Conservation (phyloP, 192 early-diverging fungal species). For the Podila horticola region DNA sequence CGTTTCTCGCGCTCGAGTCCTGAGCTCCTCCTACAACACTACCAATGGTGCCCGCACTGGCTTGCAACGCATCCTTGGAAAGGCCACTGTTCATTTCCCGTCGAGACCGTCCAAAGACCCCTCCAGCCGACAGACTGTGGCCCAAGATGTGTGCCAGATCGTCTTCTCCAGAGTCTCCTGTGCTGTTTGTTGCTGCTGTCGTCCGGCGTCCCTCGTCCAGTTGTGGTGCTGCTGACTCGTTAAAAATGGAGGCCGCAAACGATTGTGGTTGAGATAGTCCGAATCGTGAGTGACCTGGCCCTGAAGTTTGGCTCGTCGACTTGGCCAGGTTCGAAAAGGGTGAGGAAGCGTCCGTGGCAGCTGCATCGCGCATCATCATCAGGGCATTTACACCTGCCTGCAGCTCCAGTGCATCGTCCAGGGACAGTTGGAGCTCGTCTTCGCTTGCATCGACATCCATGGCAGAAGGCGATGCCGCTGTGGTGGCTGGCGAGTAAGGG, state of each 20-base stretch:
- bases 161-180: slow-evolving; percentile 21
- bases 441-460: slow-evolving; percentile 21
- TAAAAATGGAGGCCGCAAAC: background rate
- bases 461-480: background rate
- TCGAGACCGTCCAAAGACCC: slow-evolving; percentile 19
- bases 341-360: background rate
- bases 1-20: background rate
- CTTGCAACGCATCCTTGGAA: slow-evolving; percentile 8
- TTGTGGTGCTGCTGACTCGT: slow-evolving; percentile 1
- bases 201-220: background rate
- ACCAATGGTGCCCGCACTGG: background rate
- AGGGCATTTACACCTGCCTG: slow-evolving; percentile 24
- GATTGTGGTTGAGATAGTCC: background rate
- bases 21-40: background rate
- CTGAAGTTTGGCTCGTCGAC: background rate
- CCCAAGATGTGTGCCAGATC: slow-evolving; percentile 38
- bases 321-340: background rate
- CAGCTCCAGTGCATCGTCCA: slow-evolving; percentile 19
- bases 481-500: slow-evolving; percentile 3
- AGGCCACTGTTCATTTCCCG: slow-evolving; percentile 15
- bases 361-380: slow-evolving; percentile 22
- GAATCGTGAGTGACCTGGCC: background rate
- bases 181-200: background rate
- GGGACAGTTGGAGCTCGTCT: slow-evolving; percentile 5
- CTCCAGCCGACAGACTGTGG: slow-evolving; percentile 37